Percentiles rank a stretch among this genome's conserved stretches.
Evolutionary conservation across 805 yeast genomes (phyloP).

Genomic region (Lipomyces orientalis): DNA sequence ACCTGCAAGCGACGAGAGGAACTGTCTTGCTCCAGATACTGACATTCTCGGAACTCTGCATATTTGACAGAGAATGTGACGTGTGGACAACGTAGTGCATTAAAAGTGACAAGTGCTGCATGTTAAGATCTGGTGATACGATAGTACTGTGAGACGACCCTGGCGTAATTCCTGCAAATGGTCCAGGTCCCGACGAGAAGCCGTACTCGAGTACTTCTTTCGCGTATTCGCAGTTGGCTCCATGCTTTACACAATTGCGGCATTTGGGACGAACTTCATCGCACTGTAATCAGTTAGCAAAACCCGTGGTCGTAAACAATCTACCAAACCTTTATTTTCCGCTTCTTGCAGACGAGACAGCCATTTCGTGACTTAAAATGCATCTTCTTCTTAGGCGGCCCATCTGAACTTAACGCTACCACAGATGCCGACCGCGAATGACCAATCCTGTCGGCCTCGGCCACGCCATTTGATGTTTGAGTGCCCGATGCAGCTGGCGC

Average conservation of each 20-base stretch:
- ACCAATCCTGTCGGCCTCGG: neutral
- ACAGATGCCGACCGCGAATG: neutral
- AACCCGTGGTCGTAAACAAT: neutral
- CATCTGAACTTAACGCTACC: neutral
- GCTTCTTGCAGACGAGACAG: constrained; percentile 25
- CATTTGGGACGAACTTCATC: constrained; percentile 28
- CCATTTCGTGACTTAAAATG: constrained; percentile 28
- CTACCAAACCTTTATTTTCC: constrained; percentile 24
- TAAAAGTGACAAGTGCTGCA: constrained; percentile 23
- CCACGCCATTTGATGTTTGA: neutral
- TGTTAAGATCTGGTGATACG: constrained; percentile 19
- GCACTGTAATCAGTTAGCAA: constrained; percentile 17
- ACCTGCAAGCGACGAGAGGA: constrained; percentile 18
- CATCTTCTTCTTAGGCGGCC: constrained; percentile 9
- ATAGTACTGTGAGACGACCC: neutral
- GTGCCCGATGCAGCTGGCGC: neutral
- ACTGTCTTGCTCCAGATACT: constrained; percentile 19
- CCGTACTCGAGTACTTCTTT: constrained; percentile 3
- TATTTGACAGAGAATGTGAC: constrained; percentile 13
- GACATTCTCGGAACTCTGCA: constrained; percentile 4
- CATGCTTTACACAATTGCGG: constrained; percentile 23
- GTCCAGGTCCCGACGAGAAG: neutral
- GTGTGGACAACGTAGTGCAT: constrained; percentile 17
- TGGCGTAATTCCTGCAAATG: neutral
- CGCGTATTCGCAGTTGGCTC: constrained; percentile 23